Evolutionary conservation across 2,329 filamentous ascomycete genomes (phyloP), one percentile per base, ranked within the genome.

Genomic region (Diaporthe citri): DNA sequence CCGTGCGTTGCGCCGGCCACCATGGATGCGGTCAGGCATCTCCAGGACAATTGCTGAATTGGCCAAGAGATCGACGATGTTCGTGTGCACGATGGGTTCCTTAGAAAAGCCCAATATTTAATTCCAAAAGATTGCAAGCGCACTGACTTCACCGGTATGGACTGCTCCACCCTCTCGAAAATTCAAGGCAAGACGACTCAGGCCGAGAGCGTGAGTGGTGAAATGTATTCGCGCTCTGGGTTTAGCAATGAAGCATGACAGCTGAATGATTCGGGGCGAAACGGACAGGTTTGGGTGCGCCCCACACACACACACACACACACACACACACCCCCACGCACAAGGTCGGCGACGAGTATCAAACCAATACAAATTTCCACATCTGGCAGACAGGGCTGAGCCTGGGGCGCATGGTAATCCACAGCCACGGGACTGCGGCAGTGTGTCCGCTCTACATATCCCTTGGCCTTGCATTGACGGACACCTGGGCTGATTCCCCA

Each of bases 351-450:
- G 22, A 31, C 31, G 22, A 51, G 22, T 22, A 66, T 67, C 46
- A 67, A 10, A 34, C 43, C 62, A 67, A 52, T 36, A 22, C 46
- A 51, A 51, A 17, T 51, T 51, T 51, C 62, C 62, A 25, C 20
- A n/a, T 66, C 10, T 12, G 43, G 28, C 43, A n/a, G 43, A 66
- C 43, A 66, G 60, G 60, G 60, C 60, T 66, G 60, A 66, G 60
- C 60, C 41, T n/a, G 20, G 43, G 43, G 20, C 60, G 28, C 22
- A 52, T 52, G 28, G 6, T 25, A 22, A 22, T n/a, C 22, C 17
- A 36, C 36, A 17, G 60, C 60, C 22, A 25, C 25, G 22, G 51
- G 22, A 15, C 10, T 66, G 60, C 60, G 17, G 60, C 60, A 36
- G 43, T 67, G 62, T 51, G 62, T 31, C 43, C 31, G 34, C 22